A percentile compares a stretch with the other conserved stretches of the same genome.
phyloP scores from a whole-genome alignment of 768 basidiomycete genomes.

The Sistotremastrum niveocremeum region DNA sequence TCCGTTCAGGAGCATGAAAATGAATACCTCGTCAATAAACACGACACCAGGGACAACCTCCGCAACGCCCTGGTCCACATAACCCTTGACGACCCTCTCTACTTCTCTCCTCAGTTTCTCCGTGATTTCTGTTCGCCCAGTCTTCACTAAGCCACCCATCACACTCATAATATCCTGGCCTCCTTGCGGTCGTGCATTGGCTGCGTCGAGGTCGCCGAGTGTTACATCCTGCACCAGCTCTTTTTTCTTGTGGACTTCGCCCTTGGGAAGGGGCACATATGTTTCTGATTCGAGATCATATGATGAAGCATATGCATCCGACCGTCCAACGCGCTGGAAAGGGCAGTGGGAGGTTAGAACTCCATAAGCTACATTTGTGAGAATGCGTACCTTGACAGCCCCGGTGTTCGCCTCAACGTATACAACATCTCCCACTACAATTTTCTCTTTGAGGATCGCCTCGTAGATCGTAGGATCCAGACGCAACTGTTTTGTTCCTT shows the following conservation, averaged over 20 bases:
- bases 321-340: slow-evolving; percentile 79
- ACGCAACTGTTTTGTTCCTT: slow-evolving; percentile 81
- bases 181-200: slow-evolving; percentile 90
- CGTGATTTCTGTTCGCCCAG: slow-evolving; percentile 88
- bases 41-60: slow-evolving; percentile 97
- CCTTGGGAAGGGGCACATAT: slow-evolving; percentile 94
- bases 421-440: slow-evolving; percentile 92
- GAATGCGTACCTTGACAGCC: slow-evolving; percentile 69
- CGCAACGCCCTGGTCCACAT: slow-evolving; percentile 96
- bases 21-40: slow-evolving; percentile 89
- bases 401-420: slow-evolving; percentile 92
- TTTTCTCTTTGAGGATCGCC: slow-evolving; percentile 93
- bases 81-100: slow-evolving; percentile 93
- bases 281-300: slow-evolving; percentile 98
- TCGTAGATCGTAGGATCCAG: slow-evolving; percentile 95
- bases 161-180: slow-evolving; percentile 99
- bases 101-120: slow-evolving; percentile 93
- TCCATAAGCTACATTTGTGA: not conserved
- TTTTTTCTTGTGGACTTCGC: slow-evolving; percentile 91
- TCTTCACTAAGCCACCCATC: slow-evolving; percentile 83
- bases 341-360: not conserved
- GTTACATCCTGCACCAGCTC: slow-evolving; percentile 94
- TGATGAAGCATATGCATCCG: slow-evolving; percentile 93
- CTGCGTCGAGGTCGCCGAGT: slow-evolving; percentile 88
- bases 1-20: not conserved